phyloP scores from a whole-genome alignment of 495 filamentous ascomycete genomes.

The Melanomma pulvis-pyrius region DNA sequence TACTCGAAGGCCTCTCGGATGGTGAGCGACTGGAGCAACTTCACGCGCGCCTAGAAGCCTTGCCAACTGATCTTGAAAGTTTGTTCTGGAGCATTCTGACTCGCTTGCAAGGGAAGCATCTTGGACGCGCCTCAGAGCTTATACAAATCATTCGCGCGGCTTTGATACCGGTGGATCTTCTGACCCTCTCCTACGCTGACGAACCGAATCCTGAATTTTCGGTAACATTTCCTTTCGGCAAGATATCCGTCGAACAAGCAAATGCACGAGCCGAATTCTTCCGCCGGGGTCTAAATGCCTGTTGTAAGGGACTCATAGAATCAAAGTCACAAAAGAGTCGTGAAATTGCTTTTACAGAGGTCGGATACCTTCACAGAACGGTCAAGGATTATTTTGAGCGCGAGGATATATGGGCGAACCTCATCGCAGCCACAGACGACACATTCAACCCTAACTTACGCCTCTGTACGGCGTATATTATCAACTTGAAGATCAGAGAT shows the following conservation, averaged over 20 bases:
- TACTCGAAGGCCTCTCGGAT: conserved; percentile 17
- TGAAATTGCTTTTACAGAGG: neutral
- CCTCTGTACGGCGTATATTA: conserved; percentile 9
- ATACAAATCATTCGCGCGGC: conserved; percentile 10
- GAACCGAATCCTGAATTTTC: conserved; percentile 9
- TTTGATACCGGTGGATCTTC: neutral
- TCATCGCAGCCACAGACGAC: neutral
- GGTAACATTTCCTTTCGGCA: neutral
- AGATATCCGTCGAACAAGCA: neutral
- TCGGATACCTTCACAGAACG: conserved; percentile 18
- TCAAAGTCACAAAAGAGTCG: neutral
- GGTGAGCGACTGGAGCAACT: conserved; percentile 17
- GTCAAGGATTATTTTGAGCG: conserved; percentile 23
- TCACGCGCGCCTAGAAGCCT: conserved; percentile 5
- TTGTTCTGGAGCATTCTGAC: conserved; percentile 23
- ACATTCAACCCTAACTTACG: conserved; percentile 14
- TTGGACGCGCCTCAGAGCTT: neutral
- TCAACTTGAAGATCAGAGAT: neutral
- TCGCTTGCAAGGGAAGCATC: neutral
- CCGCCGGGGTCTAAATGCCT: conserved; percentile 13
- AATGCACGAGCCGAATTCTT: conserved; percentile 9
- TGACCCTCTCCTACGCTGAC: conserved; percentile 18
- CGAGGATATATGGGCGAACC: neutral
- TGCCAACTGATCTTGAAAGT: conserved; percentile 24
- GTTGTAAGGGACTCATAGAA: conserved; percentile 22